These are phyloP conservation scores for Kluyveromyces sp. DNA, from an alignment of 1,139 yeast genomes.

Conservation along the genomic window DNA sequence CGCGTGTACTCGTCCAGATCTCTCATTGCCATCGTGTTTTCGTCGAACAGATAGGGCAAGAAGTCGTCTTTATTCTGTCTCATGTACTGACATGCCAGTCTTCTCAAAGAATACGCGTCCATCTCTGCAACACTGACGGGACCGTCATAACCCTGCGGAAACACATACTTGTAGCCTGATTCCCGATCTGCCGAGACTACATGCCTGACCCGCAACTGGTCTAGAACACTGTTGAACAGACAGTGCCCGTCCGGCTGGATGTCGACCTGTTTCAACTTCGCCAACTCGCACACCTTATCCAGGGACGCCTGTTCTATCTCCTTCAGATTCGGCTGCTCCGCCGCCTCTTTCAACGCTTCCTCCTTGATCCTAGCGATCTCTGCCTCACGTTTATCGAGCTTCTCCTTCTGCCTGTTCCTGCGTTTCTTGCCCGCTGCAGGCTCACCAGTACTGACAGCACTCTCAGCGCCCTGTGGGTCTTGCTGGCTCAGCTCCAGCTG, in stretches of 20 bases:
- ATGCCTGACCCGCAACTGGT: slow-evolving; percentile 59
- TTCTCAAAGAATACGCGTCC: slow-evolving; percentile 49
- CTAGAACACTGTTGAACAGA: slow-evolving; percentile 75
- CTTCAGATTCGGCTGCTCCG: slow-evolving; percentile 55
- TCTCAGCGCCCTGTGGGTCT: slow-evolving; percentile 15
- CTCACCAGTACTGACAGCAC: too few species aligned
- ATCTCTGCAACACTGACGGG: slow-evolving; percentile 8
- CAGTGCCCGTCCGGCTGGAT: slow-evolving; percentile 94
- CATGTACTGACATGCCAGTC: slow-evolving; percentile 61
- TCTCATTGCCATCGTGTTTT: slow-evolving; percentile 51
- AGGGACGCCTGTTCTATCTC: slow-evolving; percentile 65
- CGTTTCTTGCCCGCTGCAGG: slow-evolving; percentile 36
- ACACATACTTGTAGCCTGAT: neutral
- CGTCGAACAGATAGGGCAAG: slow-evolving; percentile 78
- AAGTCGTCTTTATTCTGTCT: slow-evolving; percentile 59
- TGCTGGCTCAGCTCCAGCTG: slow-evolving; percentile 40
- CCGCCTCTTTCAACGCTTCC: slow-evolving; percentile 70
- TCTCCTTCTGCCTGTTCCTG: slow-evolving; percentile 79
- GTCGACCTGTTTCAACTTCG: slow-evolving; percentile 49
- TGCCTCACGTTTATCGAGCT: slow-evolving; percentile 68
- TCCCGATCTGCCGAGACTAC: slow-evolving; percentile 13
- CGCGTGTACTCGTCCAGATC: slow-evolving; percentile 65
- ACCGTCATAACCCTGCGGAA: slow-evolving; percentile 9
- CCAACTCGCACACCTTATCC: slow-evolving; percentile 42
- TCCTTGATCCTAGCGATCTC: slow-evolving; percentile 55